phyloP scores from a whole-genome alignment of 2,329 filamentous ascomycete species.

The Diplodia intermedia region DNA sequence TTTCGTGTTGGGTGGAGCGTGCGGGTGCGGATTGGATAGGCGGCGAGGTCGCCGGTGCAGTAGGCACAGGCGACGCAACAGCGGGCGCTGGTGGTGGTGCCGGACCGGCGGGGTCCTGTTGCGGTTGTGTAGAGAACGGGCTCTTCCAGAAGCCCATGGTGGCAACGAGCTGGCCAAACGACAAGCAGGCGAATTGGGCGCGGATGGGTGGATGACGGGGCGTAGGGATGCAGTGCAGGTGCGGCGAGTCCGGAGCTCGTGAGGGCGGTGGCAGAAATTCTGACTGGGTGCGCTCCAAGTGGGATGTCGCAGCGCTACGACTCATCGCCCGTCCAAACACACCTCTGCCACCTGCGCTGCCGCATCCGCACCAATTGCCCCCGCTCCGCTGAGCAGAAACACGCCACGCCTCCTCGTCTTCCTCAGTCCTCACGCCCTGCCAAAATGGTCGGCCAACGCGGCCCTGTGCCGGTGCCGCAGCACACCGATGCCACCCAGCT shows the following conservation, averaged over 20 bases:
- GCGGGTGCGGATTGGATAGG: slow-evolving; percentile 6
- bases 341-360: background rate
- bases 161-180: no score
- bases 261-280: slow-evolving; percentile 30
- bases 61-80: background rate
- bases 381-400: background rate
- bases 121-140: background rate
- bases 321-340: slow-evolving; percentile 26
- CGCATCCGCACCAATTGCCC: slow-evolving; percentile 19
- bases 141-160: slow-evolving; percentile 26
- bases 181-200: background rate
- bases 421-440: background rate
- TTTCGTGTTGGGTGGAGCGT: background rate
- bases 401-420: background rate
- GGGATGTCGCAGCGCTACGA: slow-evolving; percentile 30
- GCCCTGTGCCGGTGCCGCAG: slow-evolving; percentile 55
- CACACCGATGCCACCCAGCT: slow-evolving; percentile 71
- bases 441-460: slow-evolving; percentile 55
- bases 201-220: background rate
- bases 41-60: background rate
- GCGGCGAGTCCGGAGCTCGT: slow-evolving; percentile 18
- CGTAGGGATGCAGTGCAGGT: background rate
- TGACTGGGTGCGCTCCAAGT: slow-evolving; percentile 14
- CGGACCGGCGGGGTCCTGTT: background rate
- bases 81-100: background rate